phyloP scores from a whole-genome alignment of 1,139 yeast species.

The Suhomyces chickasaworum region DNA sequence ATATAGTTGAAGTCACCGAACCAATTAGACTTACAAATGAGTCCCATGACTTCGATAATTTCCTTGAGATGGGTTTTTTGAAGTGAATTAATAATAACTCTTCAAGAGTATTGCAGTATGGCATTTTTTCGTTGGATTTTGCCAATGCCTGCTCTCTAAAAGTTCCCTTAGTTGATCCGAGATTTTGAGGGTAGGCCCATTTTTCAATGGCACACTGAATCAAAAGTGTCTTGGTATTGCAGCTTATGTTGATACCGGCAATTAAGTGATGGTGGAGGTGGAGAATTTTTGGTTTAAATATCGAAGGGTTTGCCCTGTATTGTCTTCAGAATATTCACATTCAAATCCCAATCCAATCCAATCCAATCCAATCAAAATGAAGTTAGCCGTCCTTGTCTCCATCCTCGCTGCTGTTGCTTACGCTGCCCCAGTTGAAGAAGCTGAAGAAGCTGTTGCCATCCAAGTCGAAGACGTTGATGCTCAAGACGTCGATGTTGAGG shows the following conservation, averaged over 20 bases:
- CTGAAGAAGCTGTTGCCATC: not conserved
- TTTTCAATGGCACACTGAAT: not conserved
- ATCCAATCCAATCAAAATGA: not conserved
- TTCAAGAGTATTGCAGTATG: too few species aligned
- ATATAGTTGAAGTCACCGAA: too few species aligned
- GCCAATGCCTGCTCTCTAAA: not conserved
- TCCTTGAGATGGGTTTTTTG: too few species aligned
- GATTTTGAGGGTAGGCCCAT: not conserved
- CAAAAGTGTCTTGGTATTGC: not conserved
- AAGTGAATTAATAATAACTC: too few species aligned
- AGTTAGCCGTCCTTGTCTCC: conserved; percentile 1
- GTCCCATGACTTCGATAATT: too few species aligned
- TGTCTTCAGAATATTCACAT: conserved; percentile 1
- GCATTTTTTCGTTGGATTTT: not conserved
- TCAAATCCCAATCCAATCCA: not conserved
- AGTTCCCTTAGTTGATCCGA: not conserved
- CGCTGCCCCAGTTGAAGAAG: not conserved
- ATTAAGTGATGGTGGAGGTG: not conserved
- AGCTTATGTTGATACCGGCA: not conserved
- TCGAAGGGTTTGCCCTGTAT: not conserved
- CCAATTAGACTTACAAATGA: too few species aligned
- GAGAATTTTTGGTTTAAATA: not conserved
- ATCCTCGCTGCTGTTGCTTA: conserved; percentile 1
- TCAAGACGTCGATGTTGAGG: not conserved
- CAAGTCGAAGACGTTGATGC: not conserved